Evolutionary conservation across 2,329 filamentous ascomycete species (phyloP).

Genomic region (Alternaria triticimaculans): DNA sequence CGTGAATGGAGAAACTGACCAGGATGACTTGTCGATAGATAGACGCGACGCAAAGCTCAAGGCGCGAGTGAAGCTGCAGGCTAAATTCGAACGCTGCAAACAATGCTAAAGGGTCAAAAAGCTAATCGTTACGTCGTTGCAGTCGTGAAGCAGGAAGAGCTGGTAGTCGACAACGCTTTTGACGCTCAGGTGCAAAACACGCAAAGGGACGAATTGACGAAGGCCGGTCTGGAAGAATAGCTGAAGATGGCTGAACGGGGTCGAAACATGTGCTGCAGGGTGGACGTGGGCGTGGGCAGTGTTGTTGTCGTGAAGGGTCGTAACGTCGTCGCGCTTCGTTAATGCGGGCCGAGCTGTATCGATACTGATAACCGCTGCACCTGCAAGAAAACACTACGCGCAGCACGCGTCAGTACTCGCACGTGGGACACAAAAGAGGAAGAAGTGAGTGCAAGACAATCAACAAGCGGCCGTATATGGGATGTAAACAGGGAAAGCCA

Average conservation of each 20-base stretch:
- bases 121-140: slow-evolving; percentile 51
- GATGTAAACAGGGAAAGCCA: slow-evolving; percentile 29
- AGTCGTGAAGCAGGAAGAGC: slow-evolving; percentile 44
- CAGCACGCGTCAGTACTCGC: slow-evolving; percentile 33
- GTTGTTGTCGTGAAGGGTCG: slow-evolving; percentile 35
- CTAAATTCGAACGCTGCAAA: slow-evolving; percentile 48
- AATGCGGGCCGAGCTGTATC: slow-evolving; percentile 42
- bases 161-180: slow-evolving; percentile 39
- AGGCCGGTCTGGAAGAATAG: slow-evolving; percentile 39
- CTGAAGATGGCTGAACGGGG: slow-evolving; percentile 15
- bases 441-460: slow-evolving; percentile 7
- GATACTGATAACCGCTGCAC: slow-evolving; percentile 36
- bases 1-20: slow-evolving; percentile 22
- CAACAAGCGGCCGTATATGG: slow-evolving; percentile 32
- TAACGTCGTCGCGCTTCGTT: slow-evolving; percentile 43
- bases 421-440: slow-evolving; percentile 9
- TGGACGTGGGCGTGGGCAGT: slow-evolving; percentile 14
- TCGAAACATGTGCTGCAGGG: slow-evolving; percentile 30
- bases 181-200: slow-evolving; percentile 38
- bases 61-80: slow-evolving; percentile 14
- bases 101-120: slow-evolving; percentile 48
- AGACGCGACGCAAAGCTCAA: slow-evolving; percentile 19
- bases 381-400: slow-evolving; percentile 35
- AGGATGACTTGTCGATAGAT: slow-evolving; percentile 19
- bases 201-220: slow-evolving; percentile 38